These are phyloP conservation scores for Phoma sp. DNA, from an alignment of 2,329 filamentous ascomycete species.

Conservation along the genomic window DNA sequence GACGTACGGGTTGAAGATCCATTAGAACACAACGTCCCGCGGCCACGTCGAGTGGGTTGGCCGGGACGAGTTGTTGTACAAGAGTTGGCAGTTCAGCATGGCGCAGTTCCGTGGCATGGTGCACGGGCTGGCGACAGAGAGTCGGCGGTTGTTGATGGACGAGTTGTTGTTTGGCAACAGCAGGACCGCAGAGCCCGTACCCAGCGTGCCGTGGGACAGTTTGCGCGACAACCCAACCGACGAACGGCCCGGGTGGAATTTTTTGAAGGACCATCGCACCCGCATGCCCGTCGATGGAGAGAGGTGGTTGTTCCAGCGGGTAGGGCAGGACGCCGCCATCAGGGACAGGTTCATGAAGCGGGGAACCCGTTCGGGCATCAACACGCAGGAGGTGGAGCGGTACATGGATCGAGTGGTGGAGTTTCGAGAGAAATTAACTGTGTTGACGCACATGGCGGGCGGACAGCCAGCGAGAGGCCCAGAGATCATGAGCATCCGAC, in stretches of 20 bases:
- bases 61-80: constrained; percentile 19
- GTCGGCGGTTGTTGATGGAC: background rate
- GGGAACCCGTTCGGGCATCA: too few relatives aligned
- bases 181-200: background rate
- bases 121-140: background rate
- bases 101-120: background rate
- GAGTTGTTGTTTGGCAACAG: constrained; percentile 7
- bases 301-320: constrained; percentile 8
- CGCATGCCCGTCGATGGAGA: constrained; percentile 5
- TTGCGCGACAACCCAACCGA: constrained; percentile 18
- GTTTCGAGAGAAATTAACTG: constrained; percentile 28
- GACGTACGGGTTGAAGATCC: constrained; percentile 22
- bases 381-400: too few relatives aligned
- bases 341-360: constrained; percentile 16
- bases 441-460: constrained; percentile 26
- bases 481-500: constrained; percentile 12
- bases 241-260: constrained; percentile 13
- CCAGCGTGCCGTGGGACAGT: background rate
- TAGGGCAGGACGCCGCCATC: too few relatives aligned
- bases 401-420: constrained; percentile 6
- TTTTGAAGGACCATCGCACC: constrained; percentile 21
- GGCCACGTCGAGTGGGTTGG: constrained; percentile 19
- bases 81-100: constrained; percentile 5
- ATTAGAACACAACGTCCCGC: constrained; percentile 21
- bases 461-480: constrained; percentile 15